Evolutionary conservation across 73 alveolate genomes (phyloP).

Genomic region (Blepharisma stoltei): DNA sequence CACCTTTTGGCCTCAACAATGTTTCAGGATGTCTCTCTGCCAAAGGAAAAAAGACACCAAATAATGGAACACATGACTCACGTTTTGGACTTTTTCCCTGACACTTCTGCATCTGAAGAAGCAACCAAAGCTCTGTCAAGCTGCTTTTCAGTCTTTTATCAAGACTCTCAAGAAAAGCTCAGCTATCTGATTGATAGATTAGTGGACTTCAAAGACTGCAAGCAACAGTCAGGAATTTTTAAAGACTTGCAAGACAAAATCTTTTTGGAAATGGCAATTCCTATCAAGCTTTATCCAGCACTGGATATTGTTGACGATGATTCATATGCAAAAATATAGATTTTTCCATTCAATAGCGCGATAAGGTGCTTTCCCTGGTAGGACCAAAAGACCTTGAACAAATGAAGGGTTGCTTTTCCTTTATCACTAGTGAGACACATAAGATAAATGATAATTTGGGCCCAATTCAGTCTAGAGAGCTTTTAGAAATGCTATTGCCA

Average conservation of each 20-base stretch:
- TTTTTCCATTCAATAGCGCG: too few relatives aligned
- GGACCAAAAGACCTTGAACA: too few relatives aligned
- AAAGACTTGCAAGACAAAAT: constrained; percentile 17
- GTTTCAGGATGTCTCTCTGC: background rate
- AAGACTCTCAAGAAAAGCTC: background rate
- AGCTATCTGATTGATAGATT: background rate
- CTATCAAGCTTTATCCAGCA: background rate
- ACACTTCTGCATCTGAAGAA: background rate
- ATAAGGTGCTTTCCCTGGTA: too few relatives aligned
- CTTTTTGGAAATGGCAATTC: constrained; percentile 23
- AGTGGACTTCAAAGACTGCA: background rate
- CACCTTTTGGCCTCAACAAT: constrained; percentile 7
- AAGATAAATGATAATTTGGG: too few relatives aligned
- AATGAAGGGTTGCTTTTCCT: too few relatives aligned
- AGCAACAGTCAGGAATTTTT: background rate
- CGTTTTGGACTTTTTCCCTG: background rate
- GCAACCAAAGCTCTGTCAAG: background rate
- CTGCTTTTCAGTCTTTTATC: background rate
- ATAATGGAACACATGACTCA: background rate
- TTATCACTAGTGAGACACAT: too few relatives aligned
- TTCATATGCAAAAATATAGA: background rate
- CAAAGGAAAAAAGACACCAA: background rate
- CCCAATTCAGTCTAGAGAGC: too few relatives aligned
- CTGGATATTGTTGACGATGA: background rate
- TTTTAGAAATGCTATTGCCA: too few relatives aligned